Evolutionary conservation across 345 rosid species (phyloP).

Genomic region (Kernera saxatilis): DNA sequence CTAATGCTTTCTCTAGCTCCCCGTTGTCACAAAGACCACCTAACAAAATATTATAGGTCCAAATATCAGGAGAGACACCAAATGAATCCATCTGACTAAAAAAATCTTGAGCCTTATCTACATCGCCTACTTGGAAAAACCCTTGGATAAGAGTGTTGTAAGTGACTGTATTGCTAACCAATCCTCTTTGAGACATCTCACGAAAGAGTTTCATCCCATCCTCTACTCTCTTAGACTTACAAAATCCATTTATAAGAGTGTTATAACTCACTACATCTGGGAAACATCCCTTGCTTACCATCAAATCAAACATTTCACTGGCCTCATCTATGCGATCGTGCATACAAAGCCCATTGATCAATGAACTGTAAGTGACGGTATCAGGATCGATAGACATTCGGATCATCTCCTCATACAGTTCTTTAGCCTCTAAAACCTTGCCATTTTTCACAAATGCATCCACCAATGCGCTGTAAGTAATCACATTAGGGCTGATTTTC

Average conservation of each 20-base stretch:
- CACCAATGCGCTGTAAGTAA: conserved; percentile 9
- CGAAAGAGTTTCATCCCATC: conserved; percentile 18
- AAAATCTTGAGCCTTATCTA: conserved; percentile 11
- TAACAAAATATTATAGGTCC: conserved; percentile 18
- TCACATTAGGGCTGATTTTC: conserved; percentile 16
- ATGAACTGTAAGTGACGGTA: conserved; percentile 16
- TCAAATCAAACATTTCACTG: conserved; percentile 21
- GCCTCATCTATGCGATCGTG: conserved; percentile 11
- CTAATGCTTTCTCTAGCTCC: conserved; percentile 14
- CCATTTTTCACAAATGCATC: conserved; percentile 23
- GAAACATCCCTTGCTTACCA: conserved; percentile 13
- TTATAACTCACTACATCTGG: conserved; percentile 21
- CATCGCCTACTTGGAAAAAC: conserved; percentile 7
- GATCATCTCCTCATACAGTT: conserved; percentile 18
- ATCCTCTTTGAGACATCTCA: conserved; percentile 19
- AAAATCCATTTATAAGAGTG: conserved; percentile 20
- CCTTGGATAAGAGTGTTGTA: conserved; percentile 25
- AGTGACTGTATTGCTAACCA: conserved; percentile 21
- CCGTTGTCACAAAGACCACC: conserved; percentile 25
- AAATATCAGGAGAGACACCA: conserved; percentile 19
- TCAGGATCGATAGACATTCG: conserved; percentile 11
- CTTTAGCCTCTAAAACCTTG: conserved; percentile 18
- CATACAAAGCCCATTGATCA: conserved; percentile 20
- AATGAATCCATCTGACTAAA: conserved; percentile 15
- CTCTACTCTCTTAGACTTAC: conserved; percentile 14